These are phyloP conservation scores for Clonostachys chloroleuca DNA, from an alignment of 2,329 filamentous ascomycete genomes.

Conservation along the genomic window DNA sequence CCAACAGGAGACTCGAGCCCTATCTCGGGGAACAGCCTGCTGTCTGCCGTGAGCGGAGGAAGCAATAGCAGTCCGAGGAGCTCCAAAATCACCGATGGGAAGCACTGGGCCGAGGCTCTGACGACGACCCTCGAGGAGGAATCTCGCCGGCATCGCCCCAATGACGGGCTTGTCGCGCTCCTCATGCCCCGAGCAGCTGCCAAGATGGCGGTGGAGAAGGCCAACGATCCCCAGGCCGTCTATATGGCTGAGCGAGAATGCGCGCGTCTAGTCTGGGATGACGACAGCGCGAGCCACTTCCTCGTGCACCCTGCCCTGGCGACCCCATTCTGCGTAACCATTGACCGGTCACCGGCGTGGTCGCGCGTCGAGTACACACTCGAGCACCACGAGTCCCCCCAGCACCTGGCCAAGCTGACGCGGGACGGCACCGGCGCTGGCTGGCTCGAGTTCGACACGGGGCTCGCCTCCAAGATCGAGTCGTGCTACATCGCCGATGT, in stretches of 20 bases:
- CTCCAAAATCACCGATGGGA: constrained; percentile 26
- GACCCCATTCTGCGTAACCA: constrained; percentile 57
- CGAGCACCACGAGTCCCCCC: constrained; percentile 59
- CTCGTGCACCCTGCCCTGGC: constrained; percentile 60
- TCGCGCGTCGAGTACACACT: constrained; percentile 59
- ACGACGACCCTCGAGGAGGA: constrained; percentile 54
- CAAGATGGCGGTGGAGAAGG: constrained; percentile 55
- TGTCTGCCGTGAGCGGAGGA: constrained; percentile 21
- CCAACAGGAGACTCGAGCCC: constrained; percentile 20
- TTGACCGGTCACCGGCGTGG: constrained; percentile 55
- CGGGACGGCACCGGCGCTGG: constrained; percentile 56
- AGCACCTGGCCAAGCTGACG: constrained; percentile 55
- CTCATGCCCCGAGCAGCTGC: constrained; percentile 65
- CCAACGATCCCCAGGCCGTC: constrained; percentile 54
- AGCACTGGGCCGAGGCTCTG: constrained; percentile 54
- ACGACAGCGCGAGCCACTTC: constrained; percentile 54
- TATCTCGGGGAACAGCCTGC: constrained; percentile 16
- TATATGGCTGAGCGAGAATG: constrained; percentile 64
- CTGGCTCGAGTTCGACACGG: constrained; percentile 58
- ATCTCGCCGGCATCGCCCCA: constrained; percentile 45
- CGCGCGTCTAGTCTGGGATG: constrained; percentile 68
- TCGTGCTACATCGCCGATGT: constrained; percentile 60
- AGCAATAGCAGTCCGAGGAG: constrained; percentile 16
- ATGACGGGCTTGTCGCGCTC: constrained; percentile 62
- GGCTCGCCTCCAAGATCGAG: constrained; percentile 53